Percentiles rank a stretch among this genome's conserved stretches.
Evolutionary conservation across 83 land plant genomes (phyloP).

Genomic region (Picea abies): DNA sequence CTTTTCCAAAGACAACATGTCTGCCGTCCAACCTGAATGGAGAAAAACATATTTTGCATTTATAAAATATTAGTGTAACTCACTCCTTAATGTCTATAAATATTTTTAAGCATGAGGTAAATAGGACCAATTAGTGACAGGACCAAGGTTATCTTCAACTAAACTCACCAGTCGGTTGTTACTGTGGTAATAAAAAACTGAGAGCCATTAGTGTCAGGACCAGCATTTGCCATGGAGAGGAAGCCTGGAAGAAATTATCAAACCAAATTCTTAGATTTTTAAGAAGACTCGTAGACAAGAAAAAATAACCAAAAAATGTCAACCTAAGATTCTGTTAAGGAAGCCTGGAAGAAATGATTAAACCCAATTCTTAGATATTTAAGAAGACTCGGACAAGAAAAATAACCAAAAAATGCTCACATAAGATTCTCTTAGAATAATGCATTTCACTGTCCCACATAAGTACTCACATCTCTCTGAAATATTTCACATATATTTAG

Average conservation of each 20-base stretch:
- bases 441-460: neutral
- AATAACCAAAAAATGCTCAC: neutral
- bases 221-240: conserved; percentile 96
- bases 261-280: neutral
- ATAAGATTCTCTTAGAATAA: neutral
- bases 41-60: neutral
- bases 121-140: neutral
- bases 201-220: conserved; percentile 83
- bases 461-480: neutral
- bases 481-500: neutral
- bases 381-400: neutral
- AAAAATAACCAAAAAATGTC: neutral
- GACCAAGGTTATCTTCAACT: neutral
- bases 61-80: conserved; percentile 8
- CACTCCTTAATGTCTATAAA: neutral
- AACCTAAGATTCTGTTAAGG: neutral
- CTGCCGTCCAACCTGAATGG: conserved; percentile 80
- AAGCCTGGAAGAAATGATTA: conserved; percentile 36
- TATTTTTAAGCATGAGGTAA: neutral
- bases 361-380: neutral
- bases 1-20: conserved; percentile 94
- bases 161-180: conserved; percentile 74
- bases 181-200: conserved; percentile 93
- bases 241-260: conserved; percentile 37
- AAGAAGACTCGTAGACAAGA: neutral